Evolutionary conservation across 2,329 filamentous ascomycete genomes (phyloP), one percentile per base, ranked within the genome.

Genomic region (Ampelomyces quisqualis): DNA sequence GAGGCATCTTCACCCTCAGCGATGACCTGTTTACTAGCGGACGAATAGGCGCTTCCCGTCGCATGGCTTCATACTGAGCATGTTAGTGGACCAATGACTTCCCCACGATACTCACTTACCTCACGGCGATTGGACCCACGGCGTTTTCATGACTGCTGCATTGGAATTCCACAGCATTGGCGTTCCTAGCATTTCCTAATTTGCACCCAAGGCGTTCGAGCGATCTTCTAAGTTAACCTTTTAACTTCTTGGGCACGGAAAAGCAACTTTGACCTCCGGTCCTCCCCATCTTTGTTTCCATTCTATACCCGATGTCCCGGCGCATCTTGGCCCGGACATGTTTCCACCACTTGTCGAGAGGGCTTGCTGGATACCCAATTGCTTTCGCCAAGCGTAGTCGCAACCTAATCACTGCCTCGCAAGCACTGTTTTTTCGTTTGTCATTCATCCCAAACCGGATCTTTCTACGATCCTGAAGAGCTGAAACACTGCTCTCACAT

Each of bases 1-100:
- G 56, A 41, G 53, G 59, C 37, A 47, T 65, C 30, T 54, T 65
- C 38, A 54, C 50, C 23, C 59, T 65, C 23, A 55, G 57, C 44
- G 54, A 62, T 47, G 64, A 67, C 39, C 57, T 49, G 20, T 44
- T 60, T 34, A 60, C 53, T 34, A 34, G 58, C 46, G 63, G 62
- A 53, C 60, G 64, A 43, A 49, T 64, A 45, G 60, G 60, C 33
- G 52, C 58, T 42, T 55, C 62, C 21, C 62, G 65, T 51, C 63
- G 66, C 42, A 62, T 68, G 60, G 66, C 66, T 32, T 68, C 66
- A 11, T 69, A 69, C 49, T 69, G 50, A 65, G 43, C 48, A 32
- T 45, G 43, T 41, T 40, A 41, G 39, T 23, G 42, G 48, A 41
- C 52, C 48, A 37, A 57, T 45, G 55, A 62, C 53, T 59, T 60